These are phyloP conservation scores for Fusarium clavum DNA, from an alignment of 2,329 filamentous ascomycete genomes.

Conservation along the genomic window DNA sequence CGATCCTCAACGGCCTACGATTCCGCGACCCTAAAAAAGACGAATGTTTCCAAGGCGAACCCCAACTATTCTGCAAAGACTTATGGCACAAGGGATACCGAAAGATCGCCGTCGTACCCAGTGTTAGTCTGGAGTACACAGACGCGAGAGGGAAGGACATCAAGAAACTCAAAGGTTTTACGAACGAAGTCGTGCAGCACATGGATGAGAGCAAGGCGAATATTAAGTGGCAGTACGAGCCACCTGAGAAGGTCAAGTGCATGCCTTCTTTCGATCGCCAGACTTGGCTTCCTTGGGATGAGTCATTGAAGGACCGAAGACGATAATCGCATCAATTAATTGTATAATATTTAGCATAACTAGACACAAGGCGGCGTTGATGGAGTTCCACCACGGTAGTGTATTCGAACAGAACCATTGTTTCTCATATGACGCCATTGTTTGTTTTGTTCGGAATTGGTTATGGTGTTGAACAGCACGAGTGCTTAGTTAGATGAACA, in stretches of 20 bases:
- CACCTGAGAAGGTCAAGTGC: constrained; percentile 62
- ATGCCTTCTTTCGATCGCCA: constrained; percentile 58
- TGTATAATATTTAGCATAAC: constrained; percentile 8
- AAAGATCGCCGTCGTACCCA: constrained; percentile 67
- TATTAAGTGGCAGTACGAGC: constrained; percentile 58
- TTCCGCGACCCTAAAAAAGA: constrained; percentile 56
- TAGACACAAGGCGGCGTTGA: constrained; percentile 19
- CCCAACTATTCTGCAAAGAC: constrained; percentile 67
- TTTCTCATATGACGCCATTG: not conserved
- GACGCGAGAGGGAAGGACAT: constrained; percentile 57
- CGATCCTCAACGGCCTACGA: constrained; percentile 56
- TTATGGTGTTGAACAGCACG: not conserved
- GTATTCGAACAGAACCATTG: not conserved
- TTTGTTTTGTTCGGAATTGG: not conserved
- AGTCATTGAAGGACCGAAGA: constrained; percentile 26
- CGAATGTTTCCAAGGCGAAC: constrained; percentile 67
- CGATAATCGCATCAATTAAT: not conserved
- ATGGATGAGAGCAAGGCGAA: constrained; percentile 47
- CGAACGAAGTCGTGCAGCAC: constrained; percentile 50
- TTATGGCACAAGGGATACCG: constrained; percentile 62
- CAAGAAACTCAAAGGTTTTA: constrained; percentile 65
- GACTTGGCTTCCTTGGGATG: constrained; percentile 55
- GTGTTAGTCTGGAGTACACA: constrained; percentile 66
- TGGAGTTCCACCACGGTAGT: constrained; percentile 17
- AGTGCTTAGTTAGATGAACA: constrained; percentile 7